Evolutionary conservation across 225 moss, liverwort and hornwort genomes (phyloP).

Genomic region (Antitrichia curtipendula): DNA sequence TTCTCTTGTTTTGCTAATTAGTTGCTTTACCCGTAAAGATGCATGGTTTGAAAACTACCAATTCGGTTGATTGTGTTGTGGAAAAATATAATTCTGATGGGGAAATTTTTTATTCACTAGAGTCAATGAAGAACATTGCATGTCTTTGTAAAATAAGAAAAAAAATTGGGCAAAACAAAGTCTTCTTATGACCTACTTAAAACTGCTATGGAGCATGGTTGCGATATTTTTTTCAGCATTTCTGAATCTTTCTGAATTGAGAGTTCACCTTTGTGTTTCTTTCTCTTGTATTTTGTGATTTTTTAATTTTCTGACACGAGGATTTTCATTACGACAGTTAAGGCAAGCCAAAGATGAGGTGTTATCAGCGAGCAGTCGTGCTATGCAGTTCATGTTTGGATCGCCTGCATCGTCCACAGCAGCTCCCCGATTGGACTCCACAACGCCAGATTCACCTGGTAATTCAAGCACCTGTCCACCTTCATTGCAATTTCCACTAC

Average conservation of each 20-base stretch:
- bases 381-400: constrained; percentile 75
- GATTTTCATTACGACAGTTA: constrained; percentile 34
- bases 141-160: neutral
- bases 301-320: neutral
- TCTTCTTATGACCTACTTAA: neutral
- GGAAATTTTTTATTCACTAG: neutral
- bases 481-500: neutral
- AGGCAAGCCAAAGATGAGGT: constrained; percentile 76
- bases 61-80: neutral
- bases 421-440: neutral
- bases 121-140: neutral
- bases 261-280: neutral
- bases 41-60: neutral
- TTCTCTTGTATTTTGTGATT: neutral
- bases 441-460: constrained; percentile 7
- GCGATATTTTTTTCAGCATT: neutral
- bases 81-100: neutral
- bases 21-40: neutral
- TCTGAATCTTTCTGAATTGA: neutral
- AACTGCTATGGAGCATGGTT: neutral
- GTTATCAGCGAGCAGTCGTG: constrained; percentile 49
- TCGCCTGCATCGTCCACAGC: constrained; percentile 21
- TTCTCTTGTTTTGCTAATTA: neutral
- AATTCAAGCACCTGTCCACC: constrained; percentile 1
- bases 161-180: neutral